These are phyloP conservation scores for Termitomyces sp. DNA, from an alignment of 768 basidiomycete species.

Conservation along the genomic window DNA sequence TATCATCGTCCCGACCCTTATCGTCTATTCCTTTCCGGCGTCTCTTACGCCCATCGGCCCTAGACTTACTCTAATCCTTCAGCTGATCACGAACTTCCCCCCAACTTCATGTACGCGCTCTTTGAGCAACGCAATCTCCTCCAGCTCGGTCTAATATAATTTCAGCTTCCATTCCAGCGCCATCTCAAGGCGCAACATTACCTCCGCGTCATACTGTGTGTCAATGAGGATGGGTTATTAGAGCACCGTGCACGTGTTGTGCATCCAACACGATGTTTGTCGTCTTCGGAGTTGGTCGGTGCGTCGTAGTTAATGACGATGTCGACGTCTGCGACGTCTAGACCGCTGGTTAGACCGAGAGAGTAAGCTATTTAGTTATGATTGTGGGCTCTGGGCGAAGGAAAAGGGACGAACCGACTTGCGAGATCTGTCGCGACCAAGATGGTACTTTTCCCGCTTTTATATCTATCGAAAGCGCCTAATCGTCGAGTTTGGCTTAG, in stretches of 20 bases:
- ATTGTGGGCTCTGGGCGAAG: background rate
- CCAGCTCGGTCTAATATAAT: slow-evolving; percentile 76
- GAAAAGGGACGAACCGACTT: slow-evolving; percentile 52
- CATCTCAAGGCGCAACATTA: slow-evolving; percentile 88
- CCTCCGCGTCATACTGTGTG: slow-evolving; percentile 95
- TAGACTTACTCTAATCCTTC: slow-evolving; percentile 22
- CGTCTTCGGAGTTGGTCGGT: slow-evolving; percentile 95
- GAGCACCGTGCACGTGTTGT: slow-evolving; percentile 94
- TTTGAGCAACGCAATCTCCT: slow-evolving; percentile 79
- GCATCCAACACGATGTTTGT: slow-evolving; percentile 94
- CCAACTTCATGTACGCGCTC: slow-evolving; percentile 88
- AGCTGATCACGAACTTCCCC: slow-evolving; percentile 69
- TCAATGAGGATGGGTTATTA: slow-evolving; percentile 91
- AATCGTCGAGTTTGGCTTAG: slow-evolving; percentile 88
- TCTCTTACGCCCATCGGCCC: slow-evolving; percentile 29
- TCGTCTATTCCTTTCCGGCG: slow-evolving; percentile 50
- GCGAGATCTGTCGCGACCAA: slow-evolving; percentile 97
- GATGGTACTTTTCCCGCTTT: slow-evolving; percentile 81
- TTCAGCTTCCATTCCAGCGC: slow-evolving; percentile 93
- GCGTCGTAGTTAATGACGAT: slow-evolving; percentile 96
- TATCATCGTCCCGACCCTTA: slow-evolving; percentile 86
- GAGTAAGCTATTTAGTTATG: background rate
- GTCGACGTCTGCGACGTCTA: slow-evolving; percentile 93
- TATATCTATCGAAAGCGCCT: slow-evolving; percentile 91
- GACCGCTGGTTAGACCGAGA: slow-evolving; percentile 48